A percentile compares a stretch with the other conserved stretches of the same genome.
Conservation (phyloP, 2,329 filamentous ascomycete genomes). For the Hirsutella minnesotensis region DNA sequence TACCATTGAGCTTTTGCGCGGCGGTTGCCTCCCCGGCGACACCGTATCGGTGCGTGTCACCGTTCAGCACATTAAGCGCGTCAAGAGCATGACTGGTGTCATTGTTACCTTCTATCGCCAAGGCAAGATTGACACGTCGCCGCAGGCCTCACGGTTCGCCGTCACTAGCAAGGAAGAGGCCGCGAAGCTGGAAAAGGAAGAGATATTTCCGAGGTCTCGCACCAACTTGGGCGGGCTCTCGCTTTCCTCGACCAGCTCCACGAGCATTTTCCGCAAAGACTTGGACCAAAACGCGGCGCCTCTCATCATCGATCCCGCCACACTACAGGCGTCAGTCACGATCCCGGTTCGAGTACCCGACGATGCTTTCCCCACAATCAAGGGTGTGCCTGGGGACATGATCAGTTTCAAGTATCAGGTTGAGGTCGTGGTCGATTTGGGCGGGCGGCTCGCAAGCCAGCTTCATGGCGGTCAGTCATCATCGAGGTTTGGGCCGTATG, state of each 20-base stretch:
- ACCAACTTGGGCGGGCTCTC: constrained; percentile 81
- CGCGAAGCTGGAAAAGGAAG: constrained; percentile 62
- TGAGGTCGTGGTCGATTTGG: constrained; percentile 85
- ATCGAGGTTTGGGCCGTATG: constrained; percentile 26
- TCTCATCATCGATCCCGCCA: constrained; percentile 73
- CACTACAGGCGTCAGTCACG: constrained; percentile 67
- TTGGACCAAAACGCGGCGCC: constrained; percentile 80
- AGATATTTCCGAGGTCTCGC: constrained; percentile 76
- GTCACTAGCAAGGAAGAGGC: constrained; percentile 49
- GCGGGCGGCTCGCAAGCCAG: constrained; percentile 71
- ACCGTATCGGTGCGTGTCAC: constrained; percentile 66
- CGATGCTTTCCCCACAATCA: constrained; percentile 85
- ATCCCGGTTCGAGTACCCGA: constrained; percentile 79
- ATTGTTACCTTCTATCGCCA: constrained; percentile 89
- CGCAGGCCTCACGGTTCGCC: constrained; percentile 37
- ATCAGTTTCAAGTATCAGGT: constrained; percentile 92
- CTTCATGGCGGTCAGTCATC: constrained; percentile 49
- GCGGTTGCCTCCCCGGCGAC: constrained; percentile 79
- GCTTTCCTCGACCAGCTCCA: constrained; percentile 73
- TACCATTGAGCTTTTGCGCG: constrained; percentile 69
- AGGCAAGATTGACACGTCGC: constrained; percentile 73
- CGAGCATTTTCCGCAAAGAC: constrained; percentile 91
- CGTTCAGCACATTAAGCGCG: constrained; percentile 76
- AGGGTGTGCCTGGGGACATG: constrained; percentile 80
- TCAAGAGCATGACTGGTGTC: constrained; percentile 85